phyloP scores from a whole-genome alignment of 116 monocot genomes.

The Trichopus zeylanicus region DNA sequence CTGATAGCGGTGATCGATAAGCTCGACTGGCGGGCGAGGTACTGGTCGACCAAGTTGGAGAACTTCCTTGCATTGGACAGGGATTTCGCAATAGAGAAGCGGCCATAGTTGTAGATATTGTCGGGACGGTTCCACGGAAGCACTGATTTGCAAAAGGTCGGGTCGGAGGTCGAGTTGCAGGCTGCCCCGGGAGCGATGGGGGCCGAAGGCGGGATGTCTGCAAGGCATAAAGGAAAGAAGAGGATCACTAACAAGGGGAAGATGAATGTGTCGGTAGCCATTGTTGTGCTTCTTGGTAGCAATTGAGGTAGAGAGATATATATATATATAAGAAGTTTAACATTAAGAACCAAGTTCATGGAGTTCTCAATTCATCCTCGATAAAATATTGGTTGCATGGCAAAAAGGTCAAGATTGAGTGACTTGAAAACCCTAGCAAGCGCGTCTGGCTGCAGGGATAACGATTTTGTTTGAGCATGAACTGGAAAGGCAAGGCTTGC shows the following conservation, averaged over 20 bases:
- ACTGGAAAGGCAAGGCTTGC: too few relatives aligned
- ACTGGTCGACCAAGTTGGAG: conserved; percentile 21
- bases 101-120: conserved; percentile 52
- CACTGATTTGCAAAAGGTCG: conserved; percentile 46
- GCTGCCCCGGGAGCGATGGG: conserved; percentile 32
- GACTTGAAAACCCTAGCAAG: too few relatives aligned
- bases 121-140: conserved; percentile 26
- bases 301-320: too few relatives aligned
- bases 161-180: conserved; percentile 55
- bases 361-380: too few relatives aligned
- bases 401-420: too few relatives aligned
- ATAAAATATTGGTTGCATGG: too few relatives aligned
- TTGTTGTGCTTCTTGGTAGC: background rate
- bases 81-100: conserved; percentile 55
- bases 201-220: conserved; percentile 13
- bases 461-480: too few relatives aligned
- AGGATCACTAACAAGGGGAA: conserved; percentile 5
- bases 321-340: too few relatives aligned
- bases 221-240: conserved; percentile 3
- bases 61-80: conserved; percentile 29
- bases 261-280: background rate
- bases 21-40: conserved; percentile 18
- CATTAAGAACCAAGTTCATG: too few relatives aligned
- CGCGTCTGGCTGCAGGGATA: too few relatives aligned
- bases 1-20: conserved; percentile 16